Evolutionary conservation across 2,329 filamentous ascomycete genomes (phyloP).

Genomic region (Bipolaris victoriae): DNA sequence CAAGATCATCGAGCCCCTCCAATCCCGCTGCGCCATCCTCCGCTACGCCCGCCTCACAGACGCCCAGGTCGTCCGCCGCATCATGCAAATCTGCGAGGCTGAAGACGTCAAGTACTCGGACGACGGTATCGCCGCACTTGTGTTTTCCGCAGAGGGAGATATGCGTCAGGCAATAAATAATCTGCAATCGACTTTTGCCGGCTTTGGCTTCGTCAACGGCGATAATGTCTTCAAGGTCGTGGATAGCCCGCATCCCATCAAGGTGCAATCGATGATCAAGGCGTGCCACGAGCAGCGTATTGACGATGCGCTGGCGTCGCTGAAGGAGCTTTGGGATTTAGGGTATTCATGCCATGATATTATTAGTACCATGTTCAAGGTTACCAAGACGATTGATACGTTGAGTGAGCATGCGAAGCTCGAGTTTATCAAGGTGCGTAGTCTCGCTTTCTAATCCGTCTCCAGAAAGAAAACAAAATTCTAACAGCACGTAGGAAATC

Average conservation of each 20-base stretch:
- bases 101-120: constrained; percentile 91
- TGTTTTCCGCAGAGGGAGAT: constrained; percentile 96
- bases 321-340: constrained; percentile 91
- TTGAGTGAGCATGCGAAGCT: constrained; percentile 94
- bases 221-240: constrained; percentile 99
- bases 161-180: constrained; percentile 99
- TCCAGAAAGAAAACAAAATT: too few species aligned
- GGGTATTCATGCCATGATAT: constrained; percentile 99
- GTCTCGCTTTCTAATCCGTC: too few species aligned
- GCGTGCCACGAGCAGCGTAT: constrained; percentile 92
- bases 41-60: constrained; percentile 93
- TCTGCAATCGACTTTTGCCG: constrained; percentile 87
- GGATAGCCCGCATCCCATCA: constrained; percentile 95
- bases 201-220: constrained; percentile 95
- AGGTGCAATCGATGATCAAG: constrained; percentile 98
- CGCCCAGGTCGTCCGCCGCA: constrained; percentile 84
- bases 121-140: constrained; percentile 91
- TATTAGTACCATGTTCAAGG: constrained; percentile 98
- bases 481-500: constrained; percentile 67
- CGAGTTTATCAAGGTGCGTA: constrained; percentile 79
- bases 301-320: constrained; percentile 80
- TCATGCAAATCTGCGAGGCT: constrained; percentile 90
- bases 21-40: constrained; percentile 94
- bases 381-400: constrained; percentile 93
- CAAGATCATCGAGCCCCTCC: constrained; percentile 99